Evolutionary conservation across 1,284 basidiomycete species (phyloP).

Genomic region (Cutaneotrichosporon dermatis): DNA sequence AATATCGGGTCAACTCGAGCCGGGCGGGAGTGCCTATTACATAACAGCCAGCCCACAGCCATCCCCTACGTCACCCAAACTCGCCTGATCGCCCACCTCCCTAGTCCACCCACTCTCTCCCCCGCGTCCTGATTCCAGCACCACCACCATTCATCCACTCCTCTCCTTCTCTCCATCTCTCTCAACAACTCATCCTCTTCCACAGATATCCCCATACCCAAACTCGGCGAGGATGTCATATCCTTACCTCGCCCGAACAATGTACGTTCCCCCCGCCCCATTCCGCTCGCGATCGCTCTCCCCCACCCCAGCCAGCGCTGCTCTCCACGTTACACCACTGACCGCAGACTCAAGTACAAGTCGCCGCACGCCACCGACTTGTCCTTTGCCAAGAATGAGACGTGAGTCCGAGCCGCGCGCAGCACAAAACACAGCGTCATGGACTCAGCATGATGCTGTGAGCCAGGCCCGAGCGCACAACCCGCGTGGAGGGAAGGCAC

Average conservation of each 20-base stretch:
- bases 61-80: too few relatives aligned
- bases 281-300: too few relatives aligned
- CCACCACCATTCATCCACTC: neutral
- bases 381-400: conserved; percentile 48
- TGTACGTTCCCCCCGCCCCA: conserved; percentile 27
- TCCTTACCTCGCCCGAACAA: conserved; percentile 45
- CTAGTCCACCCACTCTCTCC: too few relatives aligned
- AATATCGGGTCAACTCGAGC: too few relatives aligned
- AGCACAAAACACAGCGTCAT: too few relatives aligned
- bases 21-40: too few relatives aligned
- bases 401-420: conserved; percentile 29
- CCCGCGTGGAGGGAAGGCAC: too few relatives aligned
- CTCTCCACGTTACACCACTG: neutral
- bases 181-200: neutral
- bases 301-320: too few relatives aligned
- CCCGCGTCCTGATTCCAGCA: neutral
- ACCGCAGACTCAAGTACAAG: conserved; percentile 46
- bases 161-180: neutral
- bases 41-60: too few relatives aligned
- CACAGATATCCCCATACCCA: neutral
- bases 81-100: too few relatives aligned
- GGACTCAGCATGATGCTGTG: too few relatives aligned
- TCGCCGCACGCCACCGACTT: conserved; percentile 48
- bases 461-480: too few relatives aligned
- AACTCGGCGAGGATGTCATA: conserved; percentile 31